Evolutionary conservation across 1,284 basidiomycete species (phyloP).

Genomic region (Trichosporon inkin): DNA sequence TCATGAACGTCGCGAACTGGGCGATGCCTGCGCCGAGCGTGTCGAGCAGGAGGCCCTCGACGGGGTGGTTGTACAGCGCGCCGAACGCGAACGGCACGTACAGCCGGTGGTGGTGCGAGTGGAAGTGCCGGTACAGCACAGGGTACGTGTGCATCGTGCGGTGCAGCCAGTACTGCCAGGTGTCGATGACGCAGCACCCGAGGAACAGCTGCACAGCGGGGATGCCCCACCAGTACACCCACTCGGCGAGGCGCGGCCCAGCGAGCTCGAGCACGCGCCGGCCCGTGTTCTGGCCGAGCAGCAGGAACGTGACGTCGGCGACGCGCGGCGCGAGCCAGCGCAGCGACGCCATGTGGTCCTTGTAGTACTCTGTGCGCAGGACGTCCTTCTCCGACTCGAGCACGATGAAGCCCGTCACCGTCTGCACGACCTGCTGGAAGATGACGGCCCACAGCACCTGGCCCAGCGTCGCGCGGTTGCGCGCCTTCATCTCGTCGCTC

Average conservation of each 20-base stretch:
- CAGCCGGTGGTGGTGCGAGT: slow-evolving; percentile 92
- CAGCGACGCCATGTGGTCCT: slow-evolving; percentile 57
- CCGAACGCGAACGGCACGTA: slow-evolving; percentile 98
- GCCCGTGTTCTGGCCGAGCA: slow-evolving; percentile 50
- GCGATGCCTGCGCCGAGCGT: slow-evolving; percentile 75
- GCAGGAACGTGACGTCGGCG: slow-evolving; percentile 52
- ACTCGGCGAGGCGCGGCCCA: slow-evolving; percentile 61
- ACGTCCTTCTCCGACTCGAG: slow-evolving; percentile 57
- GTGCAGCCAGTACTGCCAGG: slow-evolving; percentile 97
- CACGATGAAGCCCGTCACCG: slow-evolving; percentile 66
- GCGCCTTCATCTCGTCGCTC: slow-evolving; percentile 67
- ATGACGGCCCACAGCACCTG: slow-evolving; percentile 76
- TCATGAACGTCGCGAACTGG: slow-evolving; percentile 66
- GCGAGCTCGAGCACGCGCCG: slow-evolving; percentile 49
- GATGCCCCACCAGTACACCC: slow-evolving; percentile 91
- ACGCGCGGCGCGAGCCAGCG: slow-evolving; percentile 53
- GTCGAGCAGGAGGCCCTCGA: slow-evolving; percentile 92
- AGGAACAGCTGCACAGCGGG: slow-evolving; percentile 70
- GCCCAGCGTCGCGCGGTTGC: slow-evolving; percentile 68
- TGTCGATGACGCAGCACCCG: slow-evolving; percentile 90
- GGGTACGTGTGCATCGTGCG: slow-evolving; percentile 87
- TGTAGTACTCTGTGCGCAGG: slow-evolving; percentile 41
- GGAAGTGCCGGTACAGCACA: slow-evolving; percentile 85
- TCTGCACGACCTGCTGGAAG: slow-evolving; percentile 82
- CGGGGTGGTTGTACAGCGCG: slow-evolving; percentile 93